Evolutionary conservation across 2,329 filamentous ascomycete genomes (phyloP), one percentile per base, ranked within the genome.

Genomic region (Cytospora leucostoma): DNA sequence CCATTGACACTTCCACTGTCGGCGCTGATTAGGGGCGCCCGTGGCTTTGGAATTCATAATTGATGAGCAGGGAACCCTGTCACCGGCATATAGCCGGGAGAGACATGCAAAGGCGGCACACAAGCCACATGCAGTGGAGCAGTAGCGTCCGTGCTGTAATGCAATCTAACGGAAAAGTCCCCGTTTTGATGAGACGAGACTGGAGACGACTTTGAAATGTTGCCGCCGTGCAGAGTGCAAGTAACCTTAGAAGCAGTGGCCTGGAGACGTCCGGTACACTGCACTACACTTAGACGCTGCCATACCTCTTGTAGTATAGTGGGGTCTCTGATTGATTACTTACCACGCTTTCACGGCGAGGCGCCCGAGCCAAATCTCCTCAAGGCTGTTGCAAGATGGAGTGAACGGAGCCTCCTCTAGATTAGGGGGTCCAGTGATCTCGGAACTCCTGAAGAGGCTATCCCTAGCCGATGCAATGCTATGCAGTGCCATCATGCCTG

Each of bases 91-190:
- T 32, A 56, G 57, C 61, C 61, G 63, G 60, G 56, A 56, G 37
- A 56, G 60, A 59, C 50, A 40, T 63, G 51, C 63, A 53, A 61
- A 57, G 50, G 40, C 61, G 59, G 40, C 61, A 55, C 59, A 52
- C 59, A 65, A 62, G 59, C 63, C 63, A 65, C 50, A 47, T 64
- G 61, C 59, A 64, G 64, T 65, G 64, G 64, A 64, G 64, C 64
- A 40, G 47, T 61, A 56, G 61, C 37, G 61, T 60, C 64, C 64
- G 61, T 64, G 60, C 61, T 63, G 61, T 55, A 63, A 59, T 64
- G 64, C 64, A 66, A 66, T 66, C 52, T 61, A 61, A 55, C 7
- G 10, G 21, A 59, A 64, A 66, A 66, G 58, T 58, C 64, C 64
- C 64, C 64, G 64, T 66, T 65, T 66, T 53, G 35, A 62, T 49